Evolutionary conservation across 2,329 filamentous ascomycete species (phyloP).

Genomic region (Exophiala phaeomuriformis): DNA sequence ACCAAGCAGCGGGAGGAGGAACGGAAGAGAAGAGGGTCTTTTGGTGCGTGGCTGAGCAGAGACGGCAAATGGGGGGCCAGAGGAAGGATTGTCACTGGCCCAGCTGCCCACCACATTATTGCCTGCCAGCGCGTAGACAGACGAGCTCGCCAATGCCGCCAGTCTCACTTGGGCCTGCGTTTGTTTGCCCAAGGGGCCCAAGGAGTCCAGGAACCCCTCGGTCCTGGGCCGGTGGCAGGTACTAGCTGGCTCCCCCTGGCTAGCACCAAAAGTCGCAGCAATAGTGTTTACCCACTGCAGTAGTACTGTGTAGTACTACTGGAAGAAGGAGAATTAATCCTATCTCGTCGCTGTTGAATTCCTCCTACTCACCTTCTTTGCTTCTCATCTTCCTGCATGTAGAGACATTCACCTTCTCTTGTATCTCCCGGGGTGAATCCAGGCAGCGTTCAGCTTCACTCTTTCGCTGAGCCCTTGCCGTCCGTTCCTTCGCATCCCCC

Average conservation of each 20-base stretch:
- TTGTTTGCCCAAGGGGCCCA: too few species aligned
- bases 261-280: background rate
- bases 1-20: background rate
- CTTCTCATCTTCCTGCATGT: background rate
- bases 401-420: constrained; percentile 3
- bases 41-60: background rate
- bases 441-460: constrained; percentile 55
- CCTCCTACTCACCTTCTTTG: background rate
- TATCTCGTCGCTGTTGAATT: background rate
- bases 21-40: background rate
- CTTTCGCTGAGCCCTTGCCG: constrained; percentile 49
- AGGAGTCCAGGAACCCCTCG: background rate
- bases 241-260: too few species aligned
- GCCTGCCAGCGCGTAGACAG: background rate
- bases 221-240: background rate
- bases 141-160: background rate
- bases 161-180: background rate
- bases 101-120: background rate
- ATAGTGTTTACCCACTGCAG: background rate
- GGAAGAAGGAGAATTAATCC: too few species aligned
- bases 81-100: background rate
- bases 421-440: constrained; percentile 24
- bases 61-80: background rate
- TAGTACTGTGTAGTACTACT: too few species aligned
- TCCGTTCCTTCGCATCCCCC: constrained; percentile 39